phyloP scores from a whole-genome alignment of 495 filamentous ascomycete genomes.

The Eremomyces bilateralis region DNA sequence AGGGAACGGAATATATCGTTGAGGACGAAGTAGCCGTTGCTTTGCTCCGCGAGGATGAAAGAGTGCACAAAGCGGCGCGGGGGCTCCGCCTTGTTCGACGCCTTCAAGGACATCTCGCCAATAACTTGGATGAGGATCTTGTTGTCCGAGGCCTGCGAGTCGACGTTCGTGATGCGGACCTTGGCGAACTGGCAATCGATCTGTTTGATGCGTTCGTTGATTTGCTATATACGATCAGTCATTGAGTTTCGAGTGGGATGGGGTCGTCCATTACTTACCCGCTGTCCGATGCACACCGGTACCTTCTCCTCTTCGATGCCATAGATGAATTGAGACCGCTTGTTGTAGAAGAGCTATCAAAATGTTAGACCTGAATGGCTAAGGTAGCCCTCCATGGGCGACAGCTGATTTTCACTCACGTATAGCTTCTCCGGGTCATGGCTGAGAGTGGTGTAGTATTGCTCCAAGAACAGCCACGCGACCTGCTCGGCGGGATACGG shows the following conservation, averaged over 20 bases:
- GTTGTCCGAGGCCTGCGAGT: constrained; percentile 76
- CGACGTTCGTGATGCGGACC: constrained; percentile 92
- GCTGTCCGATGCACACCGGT: constrained; percentile 60
- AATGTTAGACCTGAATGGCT: constrained; percentile 6
- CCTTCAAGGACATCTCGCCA: constrained; percentile 87
- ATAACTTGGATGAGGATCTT: constrained; percentile 96
- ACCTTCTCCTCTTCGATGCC: constrained; percentile 65
- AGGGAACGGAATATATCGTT: constrained; percentile 96
- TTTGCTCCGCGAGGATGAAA: constrained; percentile 92
- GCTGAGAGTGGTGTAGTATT: constrained; percentile 95
- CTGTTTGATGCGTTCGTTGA: constrained; percentile 79
- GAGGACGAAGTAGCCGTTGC: constrained; percentile 91
- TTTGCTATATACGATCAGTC: constrained; percentile 33
- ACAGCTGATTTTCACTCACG: constrained; percentile 26
- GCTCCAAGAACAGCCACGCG: constrained; percentile 97
- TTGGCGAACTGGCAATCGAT: constrained; percentile 95
- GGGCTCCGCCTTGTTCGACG: constrained; percentile 71
- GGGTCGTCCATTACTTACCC: constrained; percentile 25
- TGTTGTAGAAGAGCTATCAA: constrained; percentile 25
- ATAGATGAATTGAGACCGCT: constrained; percentile 24
- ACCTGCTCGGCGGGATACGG: no score
- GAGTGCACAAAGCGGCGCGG: constrained; percentile 94
- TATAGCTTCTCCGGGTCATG: constrained; percentile 82
- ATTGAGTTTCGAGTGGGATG: neutral
- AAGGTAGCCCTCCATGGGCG: neutral